phyloP scores from a whole-genome alignment of 352 stramenopile species.

The Pythium insidiosum region DNA sequence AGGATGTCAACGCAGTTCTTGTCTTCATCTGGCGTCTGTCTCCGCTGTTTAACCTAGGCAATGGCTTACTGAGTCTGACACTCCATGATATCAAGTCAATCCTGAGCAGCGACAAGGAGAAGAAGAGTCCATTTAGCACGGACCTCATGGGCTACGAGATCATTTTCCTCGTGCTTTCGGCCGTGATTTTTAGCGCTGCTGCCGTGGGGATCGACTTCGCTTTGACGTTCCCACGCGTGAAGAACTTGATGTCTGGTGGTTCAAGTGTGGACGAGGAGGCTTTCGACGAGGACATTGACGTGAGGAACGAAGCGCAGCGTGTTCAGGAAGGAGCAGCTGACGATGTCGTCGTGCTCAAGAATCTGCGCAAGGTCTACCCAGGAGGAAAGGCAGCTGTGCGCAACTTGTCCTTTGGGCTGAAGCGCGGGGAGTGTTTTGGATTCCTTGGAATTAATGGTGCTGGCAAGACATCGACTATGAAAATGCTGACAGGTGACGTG shows the following conservation, averaged over 20 bases:
- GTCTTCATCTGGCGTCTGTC: conserved; percentile 72
- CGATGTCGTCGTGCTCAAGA: conserved; percentile 36
- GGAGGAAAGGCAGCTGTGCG: conserved; percentile 70
- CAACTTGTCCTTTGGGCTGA: conserved; percentile 66
- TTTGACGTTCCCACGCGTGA: conserved; percentile 41
- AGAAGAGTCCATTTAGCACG: conserved; percentile 45
- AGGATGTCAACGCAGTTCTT: conserved; percentile 37
- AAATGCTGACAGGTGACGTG: conserved; percentile 90
- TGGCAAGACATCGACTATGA: conserved; percentile 95
- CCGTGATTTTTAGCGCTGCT: conserved; percentile 30
- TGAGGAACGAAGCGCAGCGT: conserved; percentile 12
- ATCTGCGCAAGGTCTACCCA: conserved; percentile 85
- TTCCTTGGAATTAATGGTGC: conserved; percentile 93
- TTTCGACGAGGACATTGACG: conserved; percentile 20
- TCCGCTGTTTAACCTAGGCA: conserved; percentile 36
- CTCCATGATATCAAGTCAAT: conserved; percentile 9
- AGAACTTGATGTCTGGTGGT: conserved; percentile 10
- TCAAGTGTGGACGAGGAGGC: conserved; percentile 6
- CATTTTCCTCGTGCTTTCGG: conserved; percentile 33
- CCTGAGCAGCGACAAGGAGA: conserved; percentile 18
- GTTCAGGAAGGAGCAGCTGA: conserved; percentile 16
- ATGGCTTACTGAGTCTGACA: conserved; percentile 23
- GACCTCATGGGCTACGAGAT: conserved; percentile 60
- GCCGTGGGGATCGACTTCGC: conserved; percentile 47
- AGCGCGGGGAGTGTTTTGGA: conserved; percentile 91